A percentile compares a stretch with the other conserved stretches of the same genome.
Evolutionary conservation across 768 basidiomycete genomes (phyloP).

Genomic region (Mycena belliarum): DNA sequence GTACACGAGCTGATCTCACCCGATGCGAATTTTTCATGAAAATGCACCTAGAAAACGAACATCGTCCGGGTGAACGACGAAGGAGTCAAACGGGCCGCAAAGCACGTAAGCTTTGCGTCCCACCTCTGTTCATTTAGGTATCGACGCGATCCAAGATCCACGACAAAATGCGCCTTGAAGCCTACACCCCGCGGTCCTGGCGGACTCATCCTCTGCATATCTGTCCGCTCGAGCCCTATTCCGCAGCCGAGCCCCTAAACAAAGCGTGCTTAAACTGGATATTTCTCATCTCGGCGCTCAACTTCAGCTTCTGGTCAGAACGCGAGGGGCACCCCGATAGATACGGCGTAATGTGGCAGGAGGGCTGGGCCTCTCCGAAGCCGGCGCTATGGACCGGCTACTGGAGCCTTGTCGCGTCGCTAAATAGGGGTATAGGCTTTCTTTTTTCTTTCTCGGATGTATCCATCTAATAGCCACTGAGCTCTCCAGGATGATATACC

Average conservation of each 20-base stretch:
- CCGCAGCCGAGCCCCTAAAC: constrained; percentile 52
- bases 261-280: constrained; percentile 77
- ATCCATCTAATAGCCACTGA: constrained; percentile 29
- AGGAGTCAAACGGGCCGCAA: constrained; percentile 67
- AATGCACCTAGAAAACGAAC: constrained; percentile 56
- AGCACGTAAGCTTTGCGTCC: constrained; percentile 50
- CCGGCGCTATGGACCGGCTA: constrained; percentile 74
- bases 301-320: constrained; percentile 91
- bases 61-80: constrained; percentile 59
- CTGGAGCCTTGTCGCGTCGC: constrained; percentile 81
- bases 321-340: constrained; percentile 56
- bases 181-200: constrained; percentile 83
- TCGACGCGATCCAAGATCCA: constrained; percentile 51
- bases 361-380: constrained; percentile 59
- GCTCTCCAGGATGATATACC: constrained; percentile 77
- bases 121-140: not conserved
- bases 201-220: constrained; percentile 76
- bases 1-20: constrained; percentile 35
- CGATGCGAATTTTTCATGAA: not conserved
- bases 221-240: constrained; percentile 65
- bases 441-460: constrained; percentile 2
- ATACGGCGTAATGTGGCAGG: constrained; percentile 79
- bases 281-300: constrained; percentile 82
- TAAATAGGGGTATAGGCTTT: constrained; percentile 66
- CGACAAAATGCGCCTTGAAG: constrained; percentile 54